Base-by-base conservation (phyloP, 805 yeast genomes). In the Candida tammaniensis region DNA sequence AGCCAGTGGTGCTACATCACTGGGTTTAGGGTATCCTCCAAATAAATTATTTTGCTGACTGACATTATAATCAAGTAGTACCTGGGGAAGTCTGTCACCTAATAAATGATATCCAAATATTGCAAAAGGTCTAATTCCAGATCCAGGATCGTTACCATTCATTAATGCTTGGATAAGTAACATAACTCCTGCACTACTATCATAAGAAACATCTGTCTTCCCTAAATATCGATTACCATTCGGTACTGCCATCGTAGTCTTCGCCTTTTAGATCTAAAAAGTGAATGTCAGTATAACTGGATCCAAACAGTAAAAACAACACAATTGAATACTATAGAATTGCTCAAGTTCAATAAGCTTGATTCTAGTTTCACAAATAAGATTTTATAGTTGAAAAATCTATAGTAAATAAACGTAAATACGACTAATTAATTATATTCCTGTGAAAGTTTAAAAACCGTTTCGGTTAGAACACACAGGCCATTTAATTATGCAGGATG, bases 1-100 rank as follows among this genome's bases (percentile, higher is more conserved):
- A 2, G 73, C 72, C 34, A 72, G 63, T 2, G 87, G 87, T 1
- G 76, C 86, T 7, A 64, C 49, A 52, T 82, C 89, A 7, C 45
- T 54, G 16, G 33, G 31, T 18, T 48, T 48, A 3, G 87, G 86
- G 48, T 80, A 82, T 5, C 74, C 75, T 7, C 89, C 89, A 57
- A 80, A 81, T 25, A 79, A 52, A 6, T 76, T 59, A 35, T 61
- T 67, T 48, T 76, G 80, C 19, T 52, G 42, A 4, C 49, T 54
- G 23, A 64, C 35, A 9, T 63, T 64, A 33, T 61, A 64, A 1
- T 57, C 49, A 5, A 61, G 36, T 13, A 77, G 48, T 7, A 46
- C 49, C 1, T 27, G 38, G 2, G 84, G 83, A 15, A 74, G 54
- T 1, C 42, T 28, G 7, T 39, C 22, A 2, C 69, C 68, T 6